Evolutionary conservation across 2,329 filamentous ascomycete species (phyloP).

Genomic region (Botryotinia convoluta): DNA sequence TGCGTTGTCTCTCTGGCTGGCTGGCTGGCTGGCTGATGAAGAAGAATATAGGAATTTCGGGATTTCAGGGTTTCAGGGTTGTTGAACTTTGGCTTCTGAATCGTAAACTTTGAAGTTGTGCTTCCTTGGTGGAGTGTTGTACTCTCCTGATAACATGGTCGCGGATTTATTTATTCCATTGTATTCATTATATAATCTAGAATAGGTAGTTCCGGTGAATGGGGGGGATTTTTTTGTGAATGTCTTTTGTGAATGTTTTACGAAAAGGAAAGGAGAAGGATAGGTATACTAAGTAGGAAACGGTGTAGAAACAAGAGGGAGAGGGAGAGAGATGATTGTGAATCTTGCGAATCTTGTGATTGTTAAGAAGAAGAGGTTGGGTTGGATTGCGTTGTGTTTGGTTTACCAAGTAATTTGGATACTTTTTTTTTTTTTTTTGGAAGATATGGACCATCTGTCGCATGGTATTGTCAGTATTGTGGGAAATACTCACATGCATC

Average conservation of each 20-base stretch:
- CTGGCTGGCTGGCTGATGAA: neutral
- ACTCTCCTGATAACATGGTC: neutral
- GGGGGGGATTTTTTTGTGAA: neutral
- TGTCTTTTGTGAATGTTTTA: neutral
- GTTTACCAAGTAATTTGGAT: neutral
- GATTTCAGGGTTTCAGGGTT: neutral
- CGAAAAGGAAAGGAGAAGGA: neutral
- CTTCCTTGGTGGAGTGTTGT: slow-evolving; percentile 11
- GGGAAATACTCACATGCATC: neutral
- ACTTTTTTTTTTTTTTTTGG: neutral
- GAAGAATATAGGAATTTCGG: neutral
- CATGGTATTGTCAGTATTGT: neutral
- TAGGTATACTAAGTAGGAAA: neutral
- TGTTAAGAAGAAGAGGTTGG: slow-evolving; percentile 6
- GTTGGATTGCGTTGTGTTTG: too few species aligned
- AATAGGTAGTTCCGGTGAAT: neutral
- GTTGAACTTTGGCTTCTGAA: neutral
- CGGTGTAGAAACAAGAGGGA: neutral
- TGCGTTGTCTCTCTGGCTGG: slow-evolving; percentile 1
- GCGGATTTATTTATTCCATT: slow-evolving; percentile 4
- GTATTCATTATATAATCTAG: neutral
- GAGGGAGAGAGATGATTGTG: neutral
- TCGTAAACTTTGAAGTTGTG: neutral
- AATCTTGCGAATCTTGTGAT: neutral
- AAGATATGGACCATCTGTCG: neutral